Conservation (phyloP, 257 asterid genomes). For the Lycium ferocissimum region DNA sequence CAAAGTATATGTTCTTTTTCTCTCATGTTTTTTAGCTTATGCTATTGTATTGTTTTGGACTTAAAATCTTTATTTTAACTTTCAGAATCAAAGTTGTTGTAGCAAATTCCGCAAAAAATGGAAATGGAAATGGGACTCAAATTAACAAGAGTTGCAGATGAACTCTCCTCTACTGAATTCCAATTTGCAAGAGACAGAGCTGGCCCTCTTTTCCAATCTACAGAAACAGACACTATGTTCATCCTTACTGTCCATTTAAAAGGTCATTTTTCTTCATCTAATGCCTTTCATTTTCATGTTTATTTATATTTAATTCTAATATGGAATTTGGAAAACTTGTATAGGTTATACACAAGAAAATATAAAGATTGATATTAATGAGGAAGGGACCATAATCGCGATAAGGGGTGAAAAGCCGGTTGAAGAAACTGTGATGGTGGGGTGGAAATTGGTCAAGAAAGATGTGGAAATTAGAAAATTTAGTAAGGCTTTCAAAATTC, state of each 20-base stretch:
- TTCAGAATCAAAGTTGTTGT: neutral
- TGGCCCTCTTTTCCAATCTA: constrained; percentile 65
- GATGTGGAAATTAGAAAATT: constrained; percentile 56
- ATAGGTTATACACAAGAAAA: constrained; percentile 64
- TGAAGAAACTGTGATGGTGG: constrained; percentile 65
- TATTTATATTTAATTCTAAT: neutral
- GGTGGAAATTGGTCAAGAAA: constrained; percentile 63
- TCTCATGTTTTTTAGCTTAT: constrained; percentile 33
- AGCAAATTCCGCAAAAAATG: constrained; percentile 38
- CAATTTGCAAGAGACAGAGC: constrained; percentile 54
- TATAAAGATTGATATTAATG: constrained; percentile 76
- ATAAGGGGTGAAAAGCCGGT: constrained; percentile 65
- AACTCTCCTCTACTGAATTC: constrained; percentile 54
- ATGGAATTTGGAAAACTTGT: neutral
- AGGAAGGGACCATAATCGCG: constrained; percentile 64
- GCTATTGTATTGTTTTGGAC: neutral
- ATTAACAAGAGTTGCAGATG: constrained; percentile 55
- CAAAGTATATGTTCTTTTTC: constrained; percentile 67
- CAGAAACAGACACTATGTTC: constrained; percentile 70
- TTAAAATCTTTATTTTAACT: neutral
- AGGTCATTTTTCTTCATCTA: constrained; percentile 46
- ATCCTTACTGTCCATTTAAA: constrained; percentile 74
- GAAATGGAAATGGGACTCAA: constrained; percentile 69
- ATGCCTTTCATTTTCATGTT: neutral
- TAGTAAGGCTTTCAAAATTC: constrained; percentile 77